Percentiles rank a stretch among this genome's conserved stretches.
phyloP scores from a whole-genome alignment of 2,329 filamentous ascomycete genomes.

The Zasmidium cellare region DNA sequence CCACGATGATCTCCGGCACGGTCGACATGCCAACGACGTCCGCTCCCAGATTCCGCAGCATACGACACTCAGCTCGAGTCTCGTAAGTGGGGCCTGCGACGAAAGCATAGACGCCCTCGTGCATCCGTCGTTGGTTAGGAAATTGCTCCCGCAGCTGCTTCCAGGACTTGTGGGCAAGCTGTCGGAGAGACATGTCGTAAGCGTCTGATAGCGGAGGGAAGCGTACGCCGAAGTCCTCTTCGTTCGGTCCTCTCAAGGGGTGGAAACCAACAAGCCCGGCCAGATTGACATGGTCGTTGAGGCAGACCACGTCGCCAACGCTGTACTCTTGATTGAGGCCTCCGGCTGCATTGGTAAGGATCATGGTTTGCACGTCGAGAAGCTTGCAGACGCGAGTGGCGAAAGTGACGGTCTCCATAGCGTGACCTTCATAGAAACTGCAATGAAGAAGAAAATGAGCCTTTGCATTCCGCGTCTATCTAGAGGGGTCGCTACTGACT shows the following conservation, averaged over 20 bases:
- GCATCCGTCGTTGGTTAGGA: constrained; percentile 52
- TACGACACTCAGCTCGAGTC: constrained; percentile 64
- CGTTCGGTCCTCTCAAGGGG: constrained; percentile 63
- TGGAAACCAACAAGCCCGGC: constrained; percentile 62
- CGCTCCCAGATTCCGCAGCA: constrained; percentile 62
- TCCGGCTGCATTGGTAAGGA: constrained; percentile 68
- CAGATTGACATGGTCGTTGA: constrained; percentile 68
- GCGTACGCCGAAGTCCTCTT: constrained; percentile 61
- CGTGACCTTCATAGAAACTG: constrained; percentile 69
- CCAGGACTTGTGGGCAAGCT: constrained; percentile 59
- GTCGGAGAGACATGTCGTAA: constrained; percentile 63
- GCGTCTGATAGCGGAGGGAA: constrained; percentile 67
- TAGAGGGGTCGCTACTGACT: constrained; percentile 49
- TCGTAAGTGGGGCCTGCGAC: constrained; percentile 66
- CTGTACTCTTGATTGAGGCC: constrained; percentile 64
- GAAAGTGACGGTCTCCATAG: constrained; percentile 63
- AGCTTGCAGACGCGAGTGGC: constrained; percentile 65
- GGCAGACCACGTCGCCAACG: constrained; percentile 64
- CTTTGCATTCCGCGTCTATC: constrained; percentile 13
- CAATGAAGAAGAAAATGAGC: constrained; percentile 18
- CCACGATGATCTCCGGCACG: constrained; percentile 67
- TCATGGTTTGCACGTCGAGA: constrained; percentile 60
- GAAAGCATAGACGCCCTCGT: constrained; percentile 67
- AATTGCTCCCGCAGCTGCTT: constrained; percentile 45
- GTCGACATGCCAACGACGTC: constrained; percentile 72